Evolutionary conservation across 73 alveolate species (phyloP), one percentile per base, ranked within the genome.

Genomic region (Paraurostyla sp.): DNA sequence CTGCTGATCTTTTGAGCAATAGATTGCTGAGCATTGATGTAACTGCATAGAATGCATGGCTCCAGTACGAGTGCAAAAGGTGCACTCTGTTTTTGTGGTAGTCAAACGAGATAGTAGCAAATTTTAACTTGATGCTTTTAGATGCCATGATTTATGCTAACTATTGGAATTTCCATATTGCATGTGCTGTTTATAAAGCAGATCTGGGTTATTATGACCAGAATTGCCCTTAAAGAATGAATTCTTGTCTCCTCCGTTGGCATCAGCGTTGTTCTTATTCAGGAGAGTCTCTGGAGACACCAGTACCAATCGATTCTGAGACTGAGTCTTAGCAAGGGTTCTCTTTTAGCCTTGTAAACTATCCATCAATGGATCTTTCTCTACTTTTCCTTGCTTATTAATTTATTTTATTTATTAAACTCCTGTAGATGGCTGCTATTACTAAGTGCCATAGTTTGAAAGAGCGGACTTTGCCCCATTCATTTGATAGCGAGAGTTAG

Each of bases 301-400:
- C 18, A 65, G 36, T 15, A 65, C 58, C 25, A 65, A 22, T 65
- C 58, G 35, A 22, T 65, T 65, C 38, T 65, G 36, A 1, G 82
- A 65, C 25, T 32, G 36, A 6, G 82, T 38, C 41, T 65, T 65
- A 65, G 82, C 82, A 6, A 65, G n/a, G n/a, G 82, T 40, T 65
- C 15, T 38, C 58, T 65, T 40, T 38, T 38, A 0, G 56, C 22
- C 20, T 65, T 6, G 18, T 36, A 65, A 1, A 1, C 6, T 32
- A 15, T 65, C 82, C 82, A 65, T 65, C 0, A 65, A 56, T 38
- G 82, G 82, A 30, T 65, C 82, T 65, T 58, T 32, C 58, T 65
- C 82, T 11, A 65, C 82, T 40, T 65, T 65, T 18, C 60, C 58
- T 38, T 65, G 35, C 41, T 65, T 65, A 23, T 65, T 65, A 40